phyloP scores from a whole-genome alignment of 192 early-diverging fungal genomes.

The Oehlia diaphana region DNA sequence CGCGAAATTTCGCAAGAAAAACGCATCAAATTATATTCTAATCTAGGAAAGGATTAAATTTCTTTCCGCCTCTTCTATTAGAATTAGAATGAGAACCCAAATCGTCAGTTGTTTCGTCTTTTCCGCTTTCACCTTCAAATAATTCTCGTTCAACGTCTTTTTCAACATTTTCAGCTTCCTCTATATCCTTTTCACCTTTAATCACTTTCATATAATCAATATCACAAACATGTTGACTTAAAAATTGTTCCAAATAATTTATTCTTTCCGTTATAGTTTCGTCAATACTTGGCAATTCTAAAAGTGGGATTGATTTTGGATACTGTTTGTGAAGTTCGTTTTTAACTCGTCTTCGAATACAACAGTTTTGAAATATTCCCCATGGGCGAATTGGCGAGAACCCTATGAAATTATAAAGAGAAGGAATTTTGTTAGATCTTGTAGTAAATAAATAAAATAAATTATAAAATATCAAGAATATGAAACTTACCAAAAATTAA shows the following conservation, averaged over 20 bases:
- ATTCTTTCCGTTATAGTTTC: background rate
- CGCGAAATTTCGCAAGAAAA: no score
- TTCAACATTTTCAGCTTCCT: background rate
- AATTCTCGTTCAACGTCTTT: background rate
- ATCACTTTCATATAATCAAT: conserved; percentile 6
- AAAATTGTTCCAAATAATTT: conserved; percentile 17
- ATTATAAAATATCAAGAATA: background rate
- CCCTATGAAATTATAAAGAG: background rate
- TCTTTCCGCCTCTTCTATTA: no score
- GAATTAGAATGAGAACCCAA: no score
- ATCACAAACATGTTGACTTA: conserved; percentile 19
- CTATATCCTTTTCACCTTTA: background rate
- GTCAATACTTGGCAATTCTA: background rate
- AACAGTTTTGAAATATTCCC: conserved; percentile 15
- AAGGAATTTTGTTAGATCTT: background rate
- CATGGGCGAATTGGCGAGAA: conserved; percentile 11
- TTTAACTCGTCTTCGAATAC: background rate
- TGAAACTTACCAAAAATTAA: conserved; percentile 17
- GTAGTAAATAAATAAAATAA: background rate
- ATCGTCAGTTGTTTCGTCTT: background rate
- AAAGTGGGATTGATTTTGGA: conserved; percentile 20
- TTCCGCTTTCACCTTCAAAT: background rate
- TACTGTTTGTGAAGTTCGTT: background rate
- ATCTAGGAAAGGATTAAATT: no score
- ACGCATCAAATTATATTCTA: no score